Conservation (phyloP, 768 basidiomycete species). For the Rhizopogon salebrosus region DNA sequence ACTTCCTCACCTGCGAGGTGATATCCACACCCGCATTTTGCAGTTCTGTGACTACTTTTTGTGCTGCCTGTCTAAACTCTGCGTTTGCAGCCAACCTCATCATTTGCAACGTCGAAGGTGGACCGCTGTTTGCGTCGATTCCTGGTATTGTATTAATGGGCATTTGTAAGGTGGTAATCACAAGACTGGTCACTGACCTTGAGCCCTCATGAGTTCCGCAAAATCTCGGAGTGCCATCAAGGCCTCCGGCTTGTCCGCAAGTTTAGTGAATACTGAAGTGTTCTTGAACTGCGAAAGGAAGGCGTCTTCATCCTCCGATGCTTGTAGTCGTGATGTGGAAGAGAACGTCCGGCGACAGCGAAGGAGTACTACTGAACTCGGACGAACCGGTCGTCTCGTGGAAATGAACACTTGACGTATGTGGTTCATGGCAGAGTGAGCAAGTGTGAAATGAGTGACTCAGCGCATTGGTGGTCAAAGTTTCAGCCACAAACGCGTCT, state of each 20-base stretch:
- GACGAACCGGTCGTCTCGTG: slow-evolving; percentile 12
- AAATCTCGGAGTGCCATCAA: slow-evolving; percentile 43
- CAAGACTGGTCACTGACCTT: slow-evolving; percentile 31
- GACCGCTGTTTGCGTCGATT: slow-evolving; percentile 39
- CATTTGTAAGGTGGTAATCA: neutral
- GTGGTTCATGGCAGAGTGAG: slow-evolving; percentile 16
- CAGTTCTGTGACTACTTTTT: slow-evolving; percentile 43
- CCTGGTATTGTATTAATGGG: slow-evolving; percentile 28
- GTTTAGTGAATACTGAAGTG: slow-evolving; percentile 41
- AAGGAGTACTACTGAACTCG: slow-evolving; percentile 5
- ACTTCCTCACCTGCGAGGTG: slow-evolving; percentile 42
- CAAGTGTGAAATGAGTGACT: neutral
- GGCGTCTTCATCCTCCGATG: slow-evolving; percentile 28
- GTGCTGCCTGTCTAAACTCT: slow-evolving; percentile 46
- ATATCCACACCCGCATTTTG: slow-evolving; percentile 59
- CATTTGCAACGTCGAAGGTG: slow-evolving; percentile 48
- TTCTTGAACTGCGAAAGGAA: slow-evolving; percentile 39
- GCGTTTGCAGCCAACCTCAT: slow-evolving; percentile 47
- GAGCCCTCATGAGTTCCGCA: slow-evolving; percentile 38
- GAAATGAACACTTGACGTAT: slow-evolving; percentile 11
- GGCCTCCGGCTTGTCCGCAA: slow-evolving; percentile 46
- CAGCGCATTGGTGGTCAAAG: neutral
- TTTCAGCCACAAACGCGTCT: slow-evolving; percentile 18
- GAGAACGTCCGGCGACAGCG: slow-evolving; percentile 24
- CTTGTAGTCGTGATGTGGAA: slow-evolving; percentile 21